phyloP scores from a whole-genome alignment of 345 rosid species.

The Tarenaya hassleriana region DNA sequence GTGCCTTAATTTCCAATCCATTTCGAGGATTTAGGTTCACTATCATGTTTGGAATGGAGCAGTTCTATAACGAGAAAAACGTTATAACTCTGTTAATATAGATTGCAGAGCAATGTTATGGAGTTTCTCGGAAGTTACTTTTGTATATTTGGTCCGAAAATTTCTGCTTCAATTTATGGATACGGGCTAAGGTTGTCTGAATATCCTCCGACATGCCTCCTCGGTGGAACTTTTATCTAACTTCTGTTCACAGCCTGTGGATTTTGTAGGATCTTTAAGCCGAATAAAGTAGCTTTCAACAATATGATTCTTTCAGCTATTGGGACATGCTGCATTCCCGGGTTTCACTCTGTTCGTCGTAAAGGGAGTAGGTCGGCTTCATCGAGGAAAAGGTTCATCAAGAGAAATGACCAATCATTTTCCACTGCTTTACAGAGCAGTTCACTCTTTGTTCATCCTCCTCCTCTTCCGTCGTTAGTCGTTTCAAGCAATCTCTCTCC shows the following conservation, averaged over 20 bases:
- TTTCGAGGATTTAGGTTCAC: too few species aligned
- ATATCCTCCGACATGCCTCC: too few species aligned
- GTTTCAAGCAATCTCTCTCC: constrained; percentile 37
- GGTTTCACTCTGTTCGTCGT: constrained; percentile 26
- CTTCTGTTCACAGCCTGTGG: constrained; percentile 20
- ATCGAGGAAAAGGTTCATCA: constrained; percentile 20
- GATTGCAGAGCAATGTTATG: too few species aligned
- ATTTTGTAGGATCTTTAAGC: constrained; percentile 29
- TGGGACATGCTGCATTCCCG: constrained; percentile 35
- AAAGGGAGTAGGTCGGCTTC: constrained; percentile 19
- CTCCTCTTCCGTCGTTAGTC: constrained; percentile 37
- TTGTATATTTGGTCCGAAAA: too few species aligned
- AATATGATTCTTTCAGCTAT: constrained; percentile 32
- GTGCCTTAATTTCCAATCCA: too few species aligned
- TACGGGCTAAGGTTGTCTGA: too few species aligned
- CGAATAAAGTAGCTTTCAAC: constrained; percentile 18
- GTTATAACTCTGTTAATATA: too few species aligned
- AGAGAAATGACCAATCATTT: constrained; percentile 24
- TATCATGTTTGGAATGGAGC: too few species aligned
- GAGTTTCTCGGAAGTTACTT: too few species aligned
- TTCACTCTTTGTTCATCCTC: constrained; percentile 29
- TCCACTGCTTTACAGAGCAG: constrained; percentile 23
- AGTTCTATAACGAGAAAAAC: too few species aligned
- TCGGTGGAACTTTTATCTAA: neutral
- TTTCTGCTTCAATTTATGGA: too few species aligned